phyloP scores from a whole-genome alignment of 2,329 filamentous ascomycete genomes.

The Daldinia eschscholtzii region DNA sequence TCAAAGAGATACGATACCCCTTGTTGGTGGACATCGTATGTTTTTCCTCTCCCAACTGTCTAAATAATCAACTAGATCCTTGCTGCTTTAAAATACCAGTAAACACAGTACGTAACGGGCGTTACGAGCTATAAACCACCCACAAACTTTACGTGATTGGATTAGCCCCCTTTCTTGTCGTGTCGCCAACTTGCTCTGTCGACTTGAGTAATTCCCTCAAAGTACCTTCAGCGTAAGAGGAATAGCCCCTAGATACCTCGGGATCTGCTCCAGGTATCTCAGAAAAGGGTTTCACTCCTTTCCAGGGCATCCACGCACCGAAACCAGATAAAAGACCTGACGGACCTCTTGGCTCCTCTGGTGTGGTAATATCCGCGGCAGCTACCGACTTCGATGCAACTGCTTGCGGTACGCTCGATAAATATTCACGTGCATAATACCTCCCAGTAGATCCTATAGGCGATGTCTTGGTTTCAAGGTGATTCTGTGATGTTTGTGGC shows the following conservation, averaged over 20 bases:
- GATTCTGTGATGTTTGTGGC: constrained; percentile 67
- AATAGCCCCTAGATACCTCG: constrained; percentile 51
- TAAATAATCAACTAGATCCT: background rate
- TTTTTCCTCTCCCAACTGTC: background rate
- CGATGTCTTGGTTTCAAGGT: constrained; percentile 61
- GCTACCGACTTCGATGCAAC: constrained; percentile 49
- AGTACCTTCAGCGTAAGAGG: constrained; percentile 66
- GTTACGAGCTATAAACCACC: background rate
- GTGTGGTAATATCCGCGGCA: constrained; percentile 47
- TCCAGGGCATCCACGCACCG: constrained; percentile 63
- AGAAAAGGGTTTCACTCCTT: constrained; percentile 27
- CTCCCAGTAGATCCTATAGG: constrained; percentile 45
- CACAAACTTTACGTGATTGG: background rate
- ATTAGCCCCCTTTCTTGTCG: background rate
- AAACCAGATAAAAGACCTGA: constrained; percentile 56
- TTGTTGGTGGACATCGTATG: background rate
- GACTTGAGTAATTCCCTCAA: constrained; percentile 65
- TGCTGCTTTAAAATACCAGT: background rate
- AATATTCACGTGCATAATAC: constrained; percentile 47
- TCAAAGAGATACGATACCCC: background rate
- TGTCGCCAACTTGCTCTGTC: constrained; percentile 42
- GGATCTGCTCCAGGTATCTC: constrained; percentile 37
- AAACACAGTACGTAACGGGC: background rate
- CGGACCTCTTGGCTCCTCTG: constrained; percentile 43
- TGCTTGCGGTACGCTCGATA: constrained; percentile 39